Percentiles rank a stretch among this genome's conserved stretches.
phyloP scores from a whole-genome alignment of 345 rosid species.

The Ceriops decandra region DNA sequence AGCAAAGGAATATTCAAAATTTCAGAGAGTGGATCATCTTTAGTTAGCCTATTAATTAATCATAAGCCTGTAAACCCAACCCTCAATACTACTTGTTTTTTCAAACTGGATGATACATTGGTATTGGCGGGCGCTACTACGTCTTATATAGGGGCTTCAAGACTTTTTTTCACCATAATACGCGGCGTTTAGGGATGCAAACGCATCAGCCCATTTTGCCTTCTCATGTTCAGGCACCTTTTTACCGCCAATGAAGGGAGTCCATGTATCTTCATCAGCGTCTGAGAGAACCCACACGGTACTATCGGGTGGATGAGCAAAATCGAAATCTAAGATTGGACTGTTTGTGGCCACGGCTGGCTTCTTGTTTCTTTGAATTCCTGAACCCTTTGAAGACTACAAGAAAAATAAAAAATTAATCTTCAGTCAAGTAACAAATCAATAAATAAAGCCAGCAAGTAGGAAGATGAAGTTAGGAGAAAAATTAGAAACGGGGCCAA shows the following conservation, averaged over 20 bases:
- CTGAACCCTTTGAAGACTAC: conserved; percentile 33
- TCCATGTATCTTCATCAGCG: conserved; percentile 40
- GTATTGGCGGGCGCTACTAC: no score
- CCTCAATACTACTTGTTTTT: no score
- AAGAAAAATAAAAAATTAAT: conserved; percentile 1
- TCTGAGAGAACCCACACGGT: conserved; percentile 50
- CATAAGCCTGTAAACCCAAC: no score
- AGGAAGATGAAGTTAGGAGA: not conserved
- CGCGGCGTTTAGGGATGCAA: conserved; percentile 26
- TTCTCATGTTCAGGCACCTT: conserved; percentile 40
- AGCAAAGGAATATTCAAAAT: no score
- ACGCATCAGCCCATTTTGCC: conserved; percentile 48
- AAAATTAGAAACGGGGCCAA: not conserved
- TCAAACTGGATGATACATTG: no score
- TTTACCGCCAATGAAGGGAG: conserved; percentile 36
- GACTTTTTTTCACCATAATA: conserved; percentile 3
- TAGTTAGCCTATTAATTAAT: no score
- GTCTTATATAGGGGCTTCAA: not conserved
- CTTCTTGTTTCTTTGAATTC: conserved; percentile 33
- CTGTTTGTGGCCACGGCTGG: conserved; percentile 12
- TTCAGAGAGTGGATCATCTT: no score
- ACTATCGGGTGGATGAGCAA: conserved; percentile 42
- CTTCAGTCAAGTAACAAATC: not conserved
- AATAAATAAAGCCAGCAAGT: not conserved
- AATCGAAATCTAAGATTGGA: conserved; percentile 40